Evolutionary conservation across 2,329 filamentous ascomycete genomes (phyloP), one percentile per base, ranked within the genome.

Genomic region (Fusarium siculi): DNA sequence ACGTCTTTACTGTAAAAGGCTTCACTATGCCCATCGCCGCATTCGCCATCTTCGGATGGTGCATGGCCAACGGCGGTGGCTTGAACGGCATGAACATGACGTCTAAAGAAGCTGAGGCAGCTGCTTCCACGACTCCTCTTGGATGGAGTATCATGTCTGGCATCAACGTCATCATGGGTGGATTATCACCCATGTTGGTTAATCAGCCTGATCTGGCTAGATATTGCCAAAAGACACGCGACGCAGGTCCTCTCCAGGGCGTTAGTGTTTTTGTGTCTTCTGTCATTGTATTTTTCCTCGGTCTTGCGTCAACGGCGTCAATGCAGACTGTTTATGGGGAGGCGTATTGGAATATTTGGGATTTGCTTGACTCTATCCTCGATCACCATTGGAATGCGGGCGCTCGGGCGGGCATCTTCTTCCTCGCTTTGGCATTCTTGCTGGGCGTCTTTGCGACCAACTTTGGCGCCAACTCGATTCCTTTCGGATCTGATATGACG

Each of bases 1-100:
- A 54, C 14, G 50, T 54, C 50, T 54, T 54, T 5, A 54, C 50
- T 9, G 50, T 54, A 2, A 54, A 54, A 10, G 50, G 50, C 5
- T 54, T 54, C 23, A 54, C 50, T 1, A 54, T 54, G 50, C 50
- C 50, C 19, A 40, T 40, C 23, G 50, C 50, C 7, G 50, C 50
- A n/a, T 53, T 53, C 23, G 50, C 50, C 14, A 54, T 54, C 23
- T 54, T 54, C 19, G 50, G 50, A 5, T 54, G 50, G 50, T 54
- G 50, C 23, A 54, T 54, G 50, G 50, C 50, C 2, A 54, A 54
- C 23, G 50, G 50, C 2, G 50, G 34, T 28, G 50, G 50, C 7
- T 3, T 54, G 19, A 54, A 54, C 23, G 50, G 50, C 19, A 54
- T 54, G 50, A 54, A 54, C 19, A 54, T n/a, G 23, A 2, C 50